phyloP scores from a whole-genome alignment of 129 eudicot species.

The Calendula officinalis region DNA sequence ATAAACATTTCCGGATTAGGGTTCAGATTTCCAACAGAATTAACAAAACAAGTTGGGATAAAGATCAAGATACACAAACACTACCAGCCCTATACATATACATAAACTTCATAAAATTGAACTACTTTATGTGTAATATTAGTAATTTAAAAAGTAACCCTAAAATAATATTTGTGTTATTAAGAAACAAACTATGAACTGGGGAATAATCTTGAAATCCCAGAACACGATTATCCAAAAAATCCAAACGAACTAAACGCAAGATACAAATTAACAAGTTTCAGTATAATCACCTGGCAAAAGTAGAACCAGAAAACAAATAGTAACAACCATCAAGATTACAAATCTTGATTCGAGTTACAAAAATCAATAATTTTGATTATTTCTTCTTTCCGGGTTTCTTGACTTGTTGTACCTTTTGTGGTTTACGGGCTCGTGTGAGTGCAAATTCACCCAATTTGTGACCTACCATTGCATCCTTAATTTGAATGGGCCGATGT shows the following conservation, averaged over 20 bases:
- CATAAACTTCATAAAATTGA: no score
- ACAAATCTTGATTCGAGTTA: conserved; percentile 1
- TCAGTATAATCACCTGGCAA: conserved; percentile 19
- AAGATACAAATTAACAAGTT: conserved; percentile 25
- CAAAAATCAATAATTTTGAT: neutral
- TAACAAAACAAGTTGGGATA: no score
- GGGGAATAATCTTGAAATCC: neutral
- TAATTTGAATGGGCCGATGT: conserved; percentile 36
- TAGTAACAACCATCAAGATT: neutral
- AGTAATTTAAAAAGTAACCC: no score
- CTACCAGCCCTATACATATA: no score
- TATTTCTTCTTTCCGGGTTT: conserved; percentile 33
- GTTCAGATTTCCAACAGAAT: no score
- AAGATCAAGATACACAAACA: no score
- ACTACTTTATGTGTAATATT: no score
- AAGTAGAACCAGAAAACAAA: conserved; percentile 9
- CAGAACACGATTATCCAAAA: conserved; percentile 18
- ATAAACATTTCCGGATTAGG: no score
- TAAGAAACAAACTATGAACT: conserved; percentile 4
- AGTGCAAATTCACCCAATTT: conserved; percentile 50
- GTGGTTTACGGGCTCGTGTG: conserved; percentile 38
- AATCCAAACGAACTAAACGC: conserved; percentile 3
- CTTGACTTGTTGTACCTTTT: conserved; percentile 33
- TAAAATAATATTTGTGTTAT: conserved; percentile 1
- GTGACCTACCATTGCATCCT: conserved; percentile 55